phyloP scores from a whole-genome alignment of 1,284 basidiomycete species.

The Naganishia sp. region DNA sequence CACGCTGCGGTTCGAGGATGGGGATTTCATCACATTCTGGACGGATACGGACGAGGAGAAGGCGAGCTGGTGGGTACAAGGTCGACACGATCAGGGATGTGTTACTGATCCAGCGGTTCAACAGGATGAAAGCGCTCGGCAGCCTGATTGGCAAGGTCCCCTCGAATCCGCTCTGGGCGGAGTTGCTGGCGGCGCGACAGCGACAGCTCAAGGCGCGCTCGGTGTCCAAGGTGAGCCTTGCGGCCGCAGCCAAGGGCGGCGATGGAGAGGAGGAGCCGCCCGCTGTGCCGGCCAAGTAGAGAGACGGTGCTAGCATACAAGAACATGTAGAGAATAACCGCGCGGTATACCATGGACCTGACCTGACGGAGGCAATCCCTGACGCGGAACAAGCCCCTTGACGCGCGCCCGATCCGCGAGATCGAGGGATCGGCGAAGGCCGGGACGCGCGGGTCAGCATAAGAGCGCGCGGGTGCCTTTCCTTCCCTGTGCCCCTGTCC shows the following conservation, averaged over 20 bases:
- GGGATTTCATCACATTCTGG: slow-evolving; percentile 83
- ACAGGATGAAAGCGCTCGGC: slow-evolving; percentile 76
- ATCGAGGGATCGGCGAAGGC: neutral
- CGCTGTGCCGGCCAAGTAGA: slow-evolving; percentile 17
- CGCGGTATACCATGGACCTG: slow-evolving; percentile 17
- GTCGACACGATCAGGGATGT: neutral
- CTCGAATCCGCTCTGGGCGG: slow-evolving; percentile 85
- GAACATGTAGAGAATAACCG: neutral
- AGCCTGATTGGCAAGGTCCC: slow-evolving; percentile 83
- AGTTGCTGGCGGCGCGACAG: slow-evolving; percentile 70
- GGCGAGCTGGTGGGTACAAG: slow-evolving; percentile 68
- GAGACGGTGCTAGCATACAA: too few relatives aligned
- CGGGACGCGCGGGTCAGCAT: slow-evolving; percentile 6
- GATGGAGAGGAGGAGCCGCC: neutral
- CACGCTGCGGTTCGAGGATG: slow-evolving; percentile 75
- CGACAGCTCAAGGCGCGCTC: slow-evolving; percentile 57
- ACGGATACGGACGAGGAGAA: slow-evolving; percentile 91
- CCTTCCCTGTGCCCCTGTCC: neutral
- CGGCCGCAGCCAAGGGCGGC: neutral
- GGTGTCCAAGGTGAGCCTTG: slow-evolving; percentile 7
- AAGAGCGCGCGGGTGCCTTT: neutral
- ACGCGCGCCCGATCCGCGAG: slow-evolving; percentile 5
- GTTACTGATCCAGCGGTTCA: slow-evolving; percentile 13
- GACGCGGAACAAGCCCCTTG: slow-evolving; percentile 16
- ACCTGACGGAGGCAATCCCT: neutral